Base-by-base conservation (phyloP, 805 yeast species). In the Saccharomycopsis schoenii region DNA sequence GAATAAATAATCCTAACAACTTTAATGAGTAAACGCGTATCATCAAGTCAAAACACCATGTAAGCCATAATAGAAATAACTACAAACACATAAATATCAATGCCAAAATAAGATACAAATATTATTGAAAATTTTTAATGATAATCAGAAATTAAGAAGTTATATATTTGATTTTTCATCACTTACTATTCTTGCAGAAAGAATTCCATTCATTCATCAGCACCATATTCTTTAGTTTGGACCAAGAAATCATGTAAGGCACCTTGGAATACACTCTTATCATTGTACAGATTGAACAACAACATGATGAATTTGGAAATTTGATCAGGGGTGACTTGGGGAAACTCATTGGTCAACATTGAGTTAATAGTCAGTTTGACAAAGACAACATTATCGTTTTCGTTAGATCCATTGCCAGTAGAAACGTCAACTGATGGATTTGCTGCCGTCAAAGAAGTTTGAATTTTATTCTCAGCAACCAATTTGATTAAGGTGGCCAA, bases 201-300 rank as follows among this genome's bases (percentile, higher is more conserved):
- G 34, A 50, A 5, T 2, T 37, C 15, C 41, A 14, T 14, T 47
- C 34, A 47, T 47, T 47, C 55, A 72, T 89, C 96, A 37, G 98
- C 98, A 63, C 98, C 99, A 70, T 82, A 83, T 74, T 93, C 96
- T 75, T 91, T 92, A 73, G 93, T 89, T 77, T 94, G 98, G 52
- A 94, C 96, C 72, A 94, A 80, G 82, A 94, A 94, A 75, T 94
- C 99, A 74, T 98, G 86, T 68, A 94, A 78, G 11, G 88, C 86
- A 58, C 89, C 89, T 73, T 84, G 85, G 77, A 94, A 94, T 70
- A 83, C 87, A 64, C 73, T 71, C 63, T 84, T 85, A 68, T 89
- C 94, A 62, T 81, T 84, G 70, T 89, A 89, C 59, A 86, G 84
- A 15, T 82, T 73, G 43, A 88, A 82, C 71, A 94, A 79, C 5